A percentile compares a stretch with the other conserved stretches of the same genome.
phyloP scores from a whole-genome alignment of 257 asterid genomes.

The Solanum phureja region DNA sequence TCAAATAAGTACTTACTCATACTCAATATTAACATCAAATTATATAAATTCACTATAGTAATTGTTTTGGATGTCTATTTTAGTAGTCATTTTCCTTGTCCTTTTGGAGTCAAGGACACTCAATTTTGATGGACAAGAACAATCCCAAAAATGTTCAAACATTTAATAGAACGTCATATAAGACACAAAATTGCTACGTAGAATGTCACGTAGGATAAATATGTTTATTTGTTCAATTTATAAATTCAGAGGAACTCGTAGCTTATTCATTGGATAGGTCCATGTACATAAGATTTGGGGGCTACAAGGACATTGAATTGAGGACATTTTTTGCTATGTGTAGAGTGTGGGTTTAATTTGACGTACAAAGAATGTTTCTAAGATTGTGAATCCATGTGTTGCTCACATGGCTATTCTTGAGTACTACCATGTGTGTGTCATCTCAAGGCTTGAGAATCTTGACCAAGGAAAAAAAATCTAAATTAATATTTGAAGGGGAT shows the following conservation, averaged over 20 bases:
- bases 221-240: background rate
- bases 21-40: background rate
- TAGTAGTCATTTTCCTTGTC: background rate
- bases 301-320: background rate
- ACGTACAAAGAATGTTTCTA: background rate
- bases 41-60: background rate
- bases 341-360: background rate
- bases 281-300: background rate
- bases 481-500: too few relatives aligned
- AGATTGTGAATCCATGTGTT: background rate
- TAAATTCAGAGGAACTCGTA: background rate
- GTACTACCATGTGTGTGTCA: background rate
- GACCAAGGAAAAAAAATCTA: background rate
- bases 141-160: background rate
- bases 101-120: background rate
- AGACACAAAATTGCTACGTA: background rate
- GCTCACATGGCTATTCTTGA: background rate
- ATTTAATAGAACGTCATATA: too few relatives aligned
- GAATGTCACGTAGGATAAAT: too few relatives aligned
- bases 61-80: background rate
- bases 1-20: background rate
- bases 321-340: background rate
- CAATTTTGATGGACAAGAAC: background rate
- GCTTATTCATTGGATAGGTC: background rate
- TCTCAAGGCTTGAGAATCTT: background rate